Conservation (phyloP, 2,329 filamentous ascomycete genomes). For the Venturia carpophila region DNA sequence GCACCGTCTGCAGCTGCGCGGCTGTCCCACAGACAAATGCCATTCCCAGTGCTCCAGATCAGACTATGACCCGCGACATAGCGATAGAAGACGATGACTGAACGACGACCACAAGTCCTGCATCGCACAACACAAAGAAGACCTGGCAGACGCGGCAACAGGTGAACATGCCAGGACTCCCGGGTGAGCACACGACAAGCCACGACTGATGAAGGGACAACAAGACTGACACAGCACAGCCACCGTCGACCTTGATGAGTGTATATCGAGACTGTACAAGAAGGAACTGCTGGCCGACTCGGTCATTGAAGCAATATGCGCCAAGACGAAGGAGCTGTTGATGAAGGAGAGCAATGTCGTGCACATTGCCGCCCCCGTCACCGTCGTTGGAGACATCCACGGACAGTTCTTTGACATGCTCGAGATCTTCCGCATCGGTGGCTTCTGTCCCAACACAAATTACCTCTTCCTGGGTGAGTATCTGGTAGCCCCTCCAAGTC, state of each 20-base stretch:
- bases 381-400: slow-evolving; percentile 96
- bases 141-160: slow-evolving; percentile 8
- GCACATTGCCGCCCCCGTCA: slow-evolving; percentile 89
- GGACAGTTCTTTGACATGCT: slow-evolving; percentile 99
- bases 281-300: slow-evolving; percentile 96
- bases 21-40: neutral
- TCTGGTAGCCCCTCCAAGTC: neutral
- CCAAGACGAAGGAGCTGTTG: slow-evolving; percentile 95
- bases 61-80: slow-evolving; percentile 7
- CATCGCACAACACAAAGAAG: slow-evolving; percentile 11
- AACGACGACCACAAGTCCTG: slow-evolving; percentile 6
- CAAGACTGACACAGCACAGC: slow-evolving; percentile 44
- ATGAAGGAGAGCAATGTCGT: slow-evolving; percentile 99
- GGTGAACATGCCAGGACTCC: slow-evolving; percentile 18
- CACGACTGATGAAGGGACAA: neutral
- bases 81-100: slow-evolving; percentile 12
- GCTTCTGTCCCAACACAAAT: slow-evolving; percentile 95
- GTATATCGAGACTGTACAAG: slow-evolving; percentile 91
- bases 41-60: neutral
- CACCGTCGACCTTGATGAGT: slow-evolving; percentile 97
- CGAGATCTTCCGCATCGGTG: slow-evolving; percentile 97
- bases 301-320: slow-evolving; percentile 97
- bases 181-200: slow-evolving; percentile 3
- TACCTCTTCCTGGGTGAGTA: slow-evolving; percentile 84
- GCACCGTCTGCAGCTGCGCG: neutral